Evolutionary conservation across 768 basidiomycete genomes (phyloP), one percentile per base, ranked within the genome.

Genomic region (Pleurotus sapidus): DNA sequence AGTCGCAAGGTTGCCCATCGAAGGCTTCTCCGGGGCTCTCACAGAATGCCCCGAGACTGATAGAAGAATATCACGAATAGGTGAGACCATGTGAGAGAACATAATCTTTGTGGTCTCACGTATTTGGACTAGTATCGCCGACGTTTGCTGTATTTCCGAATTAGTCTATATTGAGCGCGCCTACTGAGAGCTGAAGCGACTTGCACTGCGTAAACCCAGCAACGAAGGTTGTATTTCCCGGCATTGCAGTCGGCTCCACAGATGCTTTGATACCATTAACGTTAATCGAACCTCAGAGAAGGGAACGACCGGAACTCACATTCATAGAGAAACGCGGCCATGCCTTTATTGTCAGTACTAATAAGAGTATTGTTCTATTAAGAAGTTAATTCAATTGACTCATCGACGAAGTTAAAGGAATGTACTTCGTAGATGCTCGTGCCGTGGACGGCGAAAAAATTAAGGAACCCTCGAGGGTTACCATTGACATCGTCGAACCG

Each of bases 241-340:
- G 91, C 77, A 83, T 77, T 0, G 82, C 60, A 49, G 75, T 66
- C 3, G 89, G 89, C 64, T 91, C 88, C 0, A 83, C 76, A 54
- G 75, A 79, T 17, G 84, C 86, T 89, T 59, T 3, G 25, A 34
- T 39, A 62, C 47, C 38, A 61, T 30, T 57, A 49, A 49, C 38
- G 42, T 45, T 43, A 54, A 53, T 51, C 40, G 45, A 37, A 4
- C 25, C n/a, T 11, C 1, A 12, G 15, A 49, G 3, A 20, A 46
- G 5, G 12, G 47, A 6, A 30, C n/a, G 48, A 37, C 37, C 54
- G 56, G 24, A 14, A 56, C 78, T 49, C 57, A 87, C 87, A 72
- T 77, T 92, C 91, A 59, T 89, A 93, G 15, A 91, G 67, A 68
- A 82, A 87, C 6, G 89, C 89, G 3, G 90, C 89, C 88, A 92